These are phyloP conservation scores for Candida boidinii DNA, from an alignment of 805 yeast genomes.

Conservation along the genomic window DNA sequence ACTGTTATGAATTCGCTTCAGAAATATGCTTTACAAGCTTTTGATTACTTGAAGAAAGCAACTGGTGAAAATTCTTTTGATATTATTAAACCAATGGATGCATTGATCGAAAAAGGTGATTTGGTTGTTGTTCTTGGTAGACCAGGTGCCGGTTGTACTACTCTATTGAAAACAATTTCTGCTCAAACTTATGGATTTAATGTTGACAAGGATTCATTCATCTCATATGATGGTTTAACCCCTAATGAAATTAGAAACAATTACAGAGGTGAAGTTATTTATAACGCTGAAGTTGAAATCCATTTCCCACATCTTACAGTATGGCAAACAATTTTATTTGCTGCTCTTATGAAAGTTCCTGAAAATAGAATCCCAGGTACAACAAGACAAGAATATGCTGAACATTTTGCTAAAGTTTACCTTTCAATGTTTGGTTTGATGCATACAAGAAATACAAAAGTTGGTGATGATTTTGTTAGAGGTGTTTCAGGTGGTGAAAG, in stretches of 20 bases:
- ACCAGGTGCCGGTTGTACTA: constrained; percentile 79
- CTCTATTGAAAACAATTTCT: constrained; percentile 52
- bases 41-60: constrained; percentile 15
- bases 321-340: constrained; percentile 55
- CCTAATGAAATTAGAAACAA: constrained; percentile 40
- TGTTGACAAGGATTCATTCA: constrained; percentile 34
- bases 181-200: constrained; percentile 53
- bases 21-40: constrained; percentile 24
- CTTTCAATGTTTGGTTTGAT: constrained; percentile 21
- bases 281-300: constrained; percentile 58
- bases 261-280: constrained; percentile 62
- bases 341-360: constrained; percentile 56
- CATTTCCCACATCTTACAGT: constrained; percentile 67
- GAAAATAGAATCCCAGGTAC: constrained; percentile 52
- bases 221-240: constrained; percentile 48
- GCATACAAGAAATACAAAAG: constrained; percentile 45
- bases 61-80: constrained; percentile 32
- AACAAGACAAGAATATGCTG: constrained; percentile 45
- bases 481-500: constrained; percentile 62
- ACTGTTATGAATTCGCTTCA: constrained; percentile 39
- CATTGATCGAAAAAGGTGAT: constrained; percentile 51
- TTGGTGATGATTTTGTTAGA: constrained; percentile 49
- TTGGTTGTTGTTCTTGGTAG: constrained; percentile 67
- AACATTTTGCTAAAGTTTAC: constrained; percentile 42
- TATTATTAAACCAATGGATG: constrained; percentile 61